Percentiles rank a stretch among this genome's conserved stretches.
Evolutionary conservation across 2,329 filamentous ascomycete species (phyloP).

Genomic region (Botrytis pseudocinerea): DNA sequence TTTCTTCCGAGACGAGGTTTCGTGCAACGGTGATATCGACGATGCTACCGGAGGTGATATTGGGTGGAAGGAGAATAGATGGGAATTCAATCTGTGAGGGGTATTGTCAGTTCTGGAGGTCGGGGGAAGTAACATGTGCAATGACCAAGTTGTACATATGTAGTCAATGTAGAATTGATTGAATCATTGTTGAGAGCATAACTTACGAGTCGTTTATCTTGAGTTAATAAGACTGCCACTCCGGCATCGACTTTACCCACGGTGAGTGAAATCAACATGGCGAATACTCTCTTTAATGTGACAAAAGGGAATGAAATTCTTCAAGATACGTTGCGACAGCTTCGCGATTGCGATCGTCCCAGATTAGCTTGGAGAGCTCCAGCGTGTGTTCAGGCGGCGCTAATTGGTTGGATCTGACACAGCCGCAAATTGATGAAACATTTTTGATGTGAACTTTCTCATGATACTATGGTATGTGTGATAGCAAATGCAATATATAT

Average conservation of each 20-base stretch:
- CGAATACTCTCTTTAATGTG: constrained; percentile 22
- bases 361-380: constrained; percentile 8
- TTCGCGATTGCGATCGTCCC: constrained; percentile 24
- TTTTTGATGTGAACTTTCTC: background rate
- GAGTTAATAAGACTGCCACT: constrained; percentile 92
- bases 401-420: constrained; percentile 17
- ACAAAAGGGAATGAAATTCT: background rate
- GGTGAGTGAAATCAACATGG: constrained; percentile 96
- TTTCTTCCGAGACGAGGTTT: constrained; percentile 76
- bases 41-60: constrained; percentile 94
- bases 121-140: constrained; percentile 13
- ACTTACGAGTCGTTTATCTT: constrained; percentile 91
- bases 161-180: background rate
- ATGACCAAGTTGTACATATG: background rate
- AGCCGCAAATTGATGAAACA: constrained; percentile 10
- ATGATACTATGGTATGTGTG: background rate
- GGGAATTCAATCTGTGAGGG: constrained; percentile 89
- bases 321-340: constrained; percentile 34
- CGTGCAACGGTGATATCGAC: constrained; percentile 95
- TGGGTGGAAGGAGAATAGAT: constrained; percentile 90
- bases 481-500: background rate
- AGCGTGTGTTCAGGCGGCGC: constrained; percentile 10
- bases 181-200: constrained; percentile 8
- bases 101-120: constrained; percentile 29
- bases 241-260: constrained; percentile 99